Percentiles rank a stretch among this genome's conserved stretches.
Conservation (phyloP, 495 filamentous ascomycete genomes). For the Echria macrotheca region DNA sequence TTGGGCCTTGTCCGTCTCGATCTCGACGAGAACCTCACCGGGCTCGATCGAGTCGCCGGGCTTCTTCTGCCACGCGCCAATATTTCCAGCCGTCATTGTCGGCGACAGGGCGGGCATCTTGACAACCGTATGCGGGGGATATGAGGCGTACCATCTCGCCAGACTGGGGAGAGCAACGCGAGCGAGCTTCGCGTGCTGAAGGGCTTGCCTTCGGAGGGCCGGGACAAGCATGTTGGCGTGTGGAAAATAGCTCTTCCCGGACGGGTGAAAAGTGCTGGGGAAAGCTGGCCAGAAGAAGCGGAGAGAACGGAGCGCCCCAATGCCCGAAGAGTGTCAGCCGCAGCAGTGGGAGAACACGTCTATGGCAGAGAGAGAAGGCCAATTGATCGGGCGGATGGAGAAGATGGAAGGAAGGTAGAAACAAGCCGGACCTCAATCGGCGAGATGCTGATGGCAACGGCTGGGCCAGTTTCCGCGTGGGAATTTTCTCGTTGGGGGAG, state of each 20-base stretch:
- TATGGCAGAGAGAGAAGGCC: constrained; percentile 5
- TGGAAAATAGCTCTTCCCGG: constrained; percentile 29
- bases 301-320: constrained; percentile 23
- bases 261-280: constrained; percentile 17
- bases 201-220: constrained; percentile 48
- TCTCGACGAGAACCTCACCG: constrained; percentile 98
- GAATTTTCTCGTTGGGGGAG: constrained; percentile 29
- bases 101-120: constrained; percentile 98
- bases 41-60: constrained; percentile 79
- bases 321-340: constrained; percentile 10
- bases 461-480: constrained; percentile 28
- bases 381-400: constrained; percentile 22
- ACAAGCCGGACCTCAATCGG: constrained; percentile 30
- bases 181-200: constrained; percentile 39
- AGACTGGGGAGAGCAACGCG: constrained; percentile 41
- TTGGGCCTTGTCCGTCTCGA: constrained; percentile 99
- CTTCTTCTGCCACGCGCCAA: constrained; percentile 98
- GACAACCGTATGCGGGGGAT: constrained; percentile 88
- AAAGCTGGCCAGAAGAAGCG: constrained; percentile 13
- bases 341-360: neutral
- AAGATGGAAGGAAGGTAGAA: constrained; percentile 12
- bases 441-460: constrained; percentile 21
- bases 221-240: constrained; percentile 47
- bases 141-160: constrained; percentile 59
- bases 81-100: constrained; percentile 95